phyloP scores from a whole-genome alignment of 495 filamentous ascomycete species.

The Mytilinidion resinicola region DNA sequence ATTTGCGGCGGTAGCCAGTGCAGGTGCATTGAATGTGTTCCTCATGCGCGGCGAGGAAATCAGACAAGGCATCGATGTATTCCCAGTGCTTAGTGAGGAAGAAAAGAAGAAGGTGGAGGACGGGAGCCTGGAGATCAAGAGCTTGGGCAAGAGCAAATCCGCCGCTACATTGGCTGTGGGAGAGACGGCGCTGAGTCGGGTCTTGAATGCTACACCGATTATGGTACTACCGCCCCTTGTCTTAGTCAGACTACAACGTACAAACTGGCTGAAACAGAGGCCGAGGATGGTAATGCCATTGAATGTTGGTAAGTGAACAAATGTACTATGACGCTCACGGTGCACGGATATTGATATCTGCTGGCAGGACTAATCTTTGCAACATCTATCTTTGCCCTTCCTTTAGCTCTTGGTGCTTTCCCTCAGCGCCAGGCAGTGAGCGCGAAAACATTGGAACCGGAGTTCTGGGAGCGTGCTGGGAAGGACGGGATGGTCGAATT shows the following conservation, averaged over 20 bases:
- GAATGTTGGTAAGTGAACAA: slow-evolving; percentile 57
- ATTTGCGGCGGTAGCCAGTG: slow-evolving; percentile 88
- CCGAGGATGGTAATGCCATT: slow-evolving; percentile 68
- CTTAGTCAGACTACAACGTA: slow-evolving; percentile 73
- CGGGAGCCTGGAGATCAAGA: slow-evolving; percentile 53
- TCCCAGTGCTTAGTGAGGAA: slow-evolving; percentile 58
- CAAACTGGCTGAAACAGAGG: slow-evolving; percentile 63
- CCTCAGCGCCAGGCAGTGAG: slow-evolving; percentile 78
- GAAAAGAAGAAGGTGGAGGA: slow-evolving; percentile 50
- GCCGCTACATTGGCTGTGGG: slow-evolving; percentile 83
- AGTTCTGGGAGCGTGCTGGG: slow-evolving; percentile 76
- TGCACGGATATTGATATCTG: neutral
- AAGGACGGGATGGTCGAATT: slow-evolving; percentile 74
- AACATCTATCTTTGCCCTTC: slow-evolving; percentile 76
- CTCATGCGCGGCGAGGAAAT: slow-evolving; percentile 97
- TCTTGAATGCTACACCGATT: slow-evolving; percentile 89
- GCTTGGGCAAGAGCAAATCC: slow-evolving; percentile 76
- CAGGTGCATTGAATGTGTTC: slow-evolving; percentile 89
- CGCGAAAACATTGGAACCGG: slow-evolving; percentile 65
- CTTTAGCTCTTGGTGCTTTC: slow-evolving; percentile 82
- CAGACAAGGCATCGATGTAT: slow-evolving; percentile 88
- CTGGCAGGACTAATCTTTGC: slow-evolving; percentile 59
- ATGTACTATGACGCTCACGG: neutral
- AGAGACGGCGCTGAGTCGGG: slow-evolving; percentile 83
- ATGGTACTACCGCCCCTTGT: slow-evolving; percentile 90